Evolutionary conservation across 2,329 filamentous ascomycete genomes (phyloP).

Genomic region (Phialophora chinensis): DNA sequence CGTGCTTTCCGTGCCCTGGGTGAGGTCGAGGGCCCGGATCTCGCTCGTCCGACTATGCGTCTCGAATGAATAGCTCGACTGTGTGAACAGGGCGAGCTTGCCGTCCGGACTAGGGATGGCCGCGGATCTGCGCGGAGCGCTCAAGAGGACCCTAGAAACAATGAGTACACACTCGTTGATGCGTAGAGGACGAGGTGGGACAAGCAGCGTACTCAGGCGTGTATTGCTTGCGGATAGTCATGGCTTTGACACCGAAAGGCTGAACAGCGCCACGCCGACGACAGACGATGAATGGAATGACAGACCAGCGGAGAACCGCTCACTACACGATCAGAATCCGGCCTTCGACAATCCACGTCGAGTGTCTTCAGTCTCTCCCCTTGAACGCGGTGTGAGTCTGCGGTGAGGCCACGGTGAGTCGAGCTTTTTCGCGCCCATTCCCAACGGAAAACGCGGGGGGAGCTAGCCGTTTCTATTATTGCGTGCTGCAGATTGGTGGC

Average conservation of each 20-base stretch:
- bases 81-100: slow-evolving; percentile 55
- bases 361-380: background rate
- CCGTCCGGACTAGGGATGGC: slow-evolving; percentile 54
- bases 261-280: background rate
- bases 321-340: background rate
- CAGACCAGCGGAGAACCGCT: background rate
- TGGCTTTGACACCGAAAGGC: slow-evolving; percentile 14
- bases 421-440: background rate
- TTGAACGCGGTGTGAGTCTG: slow-evolving; percentile 2
- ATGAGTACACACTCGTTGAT: slow-evolving; percentile 8
- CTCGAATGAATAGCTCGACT: slow-evolving; percentile 58
- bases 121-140: slow-evolving; percentile 54
- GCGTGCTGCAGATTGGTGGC: slow-evolving; percentile 5
- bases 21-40: slow-evolving; percentile 53
- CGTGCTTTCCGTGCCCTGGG: slow-evolving; percentile 48
- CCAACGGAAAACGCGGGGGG: slow-evolving; percentile 30
- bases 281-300: background rate
- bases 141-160: slow-evolving; percentile 50
- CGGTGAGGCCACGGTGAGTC: background rate
- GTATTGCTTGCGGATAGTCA: slow-evolving; percentile 34
- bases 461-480: slow-evolving; percentile 26
- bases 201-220: slow-evolving; percentile 33
- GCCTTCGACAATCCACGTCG: background rate
- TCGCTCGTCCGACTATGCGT: slow-evolving; percentile 55
- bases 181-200: slow-evolving; percentile 6